Base-by-base conservation (phyloP, 805 yeast species). In the Saccharomyces paradoxus region DNA sequence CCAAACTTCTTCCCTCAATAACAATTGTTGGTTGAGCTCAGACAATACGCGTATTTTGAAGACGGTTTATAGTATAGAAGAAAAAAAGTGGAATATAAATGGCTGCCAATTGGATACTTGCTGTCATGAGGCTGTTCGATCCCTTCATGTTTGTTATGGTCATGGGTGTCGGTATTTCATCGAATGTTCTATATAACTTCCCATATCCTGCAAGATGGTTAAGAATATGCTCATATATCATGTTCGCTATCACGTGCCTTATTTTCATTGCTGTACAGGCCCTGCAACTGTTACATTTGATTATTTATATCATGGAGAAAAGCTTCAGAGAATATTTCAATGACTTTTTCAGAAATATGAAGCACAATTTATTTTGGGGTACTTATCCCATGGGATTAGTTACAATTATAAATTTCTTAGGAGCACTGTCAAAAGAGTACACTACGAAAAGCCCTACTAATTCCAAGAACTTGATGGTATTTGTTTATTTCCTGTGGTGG, bases 131-230 rank as follows among this genome's bases (percentile, higher is more conserved):
- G n/a, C 56, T 60, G 24, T 76, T 76, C 58, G 71, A 73, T 41
- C 87, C 89, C 1, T 74, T 75, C 8, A 84, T 83, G 77, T 89
- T 84, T 70, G 84, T 86, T 27, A 75, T 82, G 50, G 79, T 83
- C n/a, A 90, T 90, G 96, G 96, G 96, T 1, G 79, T 85, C 2
- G 96, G 96, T 1, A 87, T 89, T 44, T 73, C 88, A 1, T 73
- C 87, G 3, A 66, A 79, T 41, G 71, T 88, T 3, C 73, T 90
- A 41, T 78, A 81, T 66, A 67, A 74, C 32, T 89, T 85, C 66
- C 89, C 96, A 0, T 86, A 81, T 63, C 77, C 75, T 2, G 78
- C 83, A 0, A 66, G 71, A 10, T 84, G 90, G 89, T 71, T 86
- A 37, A 62, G 71, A 48, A 65, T 77, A 2, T 73, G 83, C 53